phyloP scores from a whole-genome alignment of 2,329 filamentous ascomycete species.

The Neofusicoccum sp. region DNA sequence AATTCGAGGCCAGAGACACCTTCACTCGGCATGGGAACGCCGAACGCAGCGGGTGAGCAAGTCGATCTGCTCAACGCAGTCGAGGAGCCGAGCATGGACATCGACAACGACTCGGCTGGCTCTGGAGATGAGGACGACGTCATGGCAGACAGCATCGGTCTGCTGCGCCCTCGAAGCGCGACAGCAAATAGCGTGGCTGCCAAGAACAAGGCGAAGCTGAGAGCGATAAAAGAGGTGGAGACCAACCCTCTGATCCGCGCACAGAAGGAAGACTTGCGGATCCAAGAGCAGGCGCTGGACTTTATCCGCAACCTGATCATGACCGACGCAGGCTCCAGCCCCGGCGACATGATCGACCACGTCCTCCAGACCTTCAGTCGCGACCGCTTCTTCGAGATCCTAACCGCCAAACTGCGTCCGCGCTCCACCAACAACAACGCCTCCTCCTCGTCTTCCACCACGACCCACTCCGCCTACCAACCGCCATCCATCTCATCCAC shows the following conservation, averaged over 20 bases:
- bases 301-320: constrained; percentile 88
- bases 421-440: constrained; percentile 18
- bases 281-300: constrained; percentile 88
- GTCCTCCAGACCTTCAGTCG: constrained; percentile 74
- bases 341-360: constrained; percentile 74
- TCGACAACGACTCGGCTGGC: constrained; percentile 35
- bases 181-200: constrained; percentile 33
- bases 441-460: background rate
- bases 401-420: constrained; percentile 71
- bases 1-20: constrained; percentile 25
- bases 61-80: constrained; percentile 59
- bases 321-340: constrained; percentile 49
- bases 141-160: constrained; percentile 45
- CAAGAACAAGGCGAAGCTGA: constrained; percentile 40
- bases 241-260: constrained; percentile 65
- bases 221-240: constrained; percentile 60
- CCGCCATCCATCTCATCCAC: constrained; percentile 11
- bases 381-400: constrained; percentile 74
- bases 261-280: constrained; percentile 73
- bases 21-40: constrained; percentile 51
- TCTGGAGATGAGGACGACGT: constrained; percentile 41
- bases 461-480: constrained; percentile 17
- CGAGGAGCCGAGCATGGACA: constrained; percentile 42
- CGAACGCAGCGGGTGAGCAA: constrained; percentile 60
- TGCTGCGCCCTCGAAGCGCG: constrained; percentile 27